Conservation (phyloP, 1,284 basidiomycete species). For the Dichomitus squalens region DNA sequence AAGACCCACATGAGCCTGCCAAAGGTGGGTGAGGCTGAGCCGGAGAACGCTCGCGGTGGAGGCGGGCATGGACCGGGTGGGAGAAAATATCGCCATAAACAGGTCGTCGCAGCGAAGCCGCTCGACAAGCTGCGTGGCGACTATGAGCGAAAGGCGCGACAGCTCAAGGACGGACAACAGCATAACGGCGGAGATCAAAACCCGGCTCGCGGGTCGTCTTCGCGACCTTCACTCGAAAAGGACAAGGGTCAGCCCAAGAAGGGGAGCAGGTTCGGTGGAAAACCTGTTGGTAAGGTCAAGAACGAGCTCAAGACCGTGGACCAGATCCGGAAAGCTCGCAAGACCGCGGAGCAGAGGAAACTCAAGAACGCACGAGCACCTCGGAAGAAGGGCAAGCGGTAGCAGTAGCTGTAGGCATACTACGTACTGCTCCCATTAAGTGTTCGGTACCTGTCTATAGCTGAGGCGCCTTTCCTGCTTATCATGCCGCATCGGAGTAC, state of each 20-base stretch:
- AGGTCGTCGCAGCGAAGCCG: constrained; percentile 63
- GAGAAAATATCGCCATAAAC: constrained; percentile 70
- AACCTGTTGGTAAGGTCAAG: constrained; percentile 63
- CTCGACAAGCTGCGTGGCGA: constrained; percentile 67
- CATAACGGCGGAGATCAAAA: constrained; percentile 28
- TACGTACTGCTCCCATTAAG: not conserved
- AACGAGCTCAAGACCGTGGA: constrained; percentile 83
- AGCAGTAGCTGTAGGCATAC: constrained; percentile 17
- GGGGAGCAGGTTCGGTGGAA: constrained; percentile 55
- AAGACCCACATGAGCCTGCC: constrained; percentile 76
- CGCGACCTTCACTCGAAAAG: constrained; percentile 30
- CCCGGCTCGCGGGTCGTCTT: constrained; percentile 23
- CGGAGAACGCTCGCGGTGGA: constrained; percentile 39
- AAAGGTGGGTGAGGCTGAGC: constrained; percentile 80
- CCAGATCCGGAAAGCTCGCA: constrained; percentile 80
- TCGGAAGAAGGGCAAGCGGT: constrained; percentile 51
- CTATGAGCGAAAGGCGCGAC: constrained; percentile 73
- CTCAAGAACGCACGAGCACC: constrained; percentile 78
- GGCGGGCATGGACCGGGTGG: constrained; percentile 42
- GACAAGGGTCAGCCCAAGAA: constrained; percentile 25
- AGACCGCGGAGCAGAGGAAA: constrained; percentile 59
- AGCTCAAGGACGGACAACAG: constrained; percentile 56
- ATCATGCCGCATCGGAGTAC: constrained; percentile 27
- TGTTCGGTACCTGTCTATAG: not conserved
- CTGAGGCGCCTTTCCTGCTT: not conserved